phyloP scores from a whole-genome alignment of 495 filamentous ascomycete species.

The Aspergillus cristatus region DNA sequence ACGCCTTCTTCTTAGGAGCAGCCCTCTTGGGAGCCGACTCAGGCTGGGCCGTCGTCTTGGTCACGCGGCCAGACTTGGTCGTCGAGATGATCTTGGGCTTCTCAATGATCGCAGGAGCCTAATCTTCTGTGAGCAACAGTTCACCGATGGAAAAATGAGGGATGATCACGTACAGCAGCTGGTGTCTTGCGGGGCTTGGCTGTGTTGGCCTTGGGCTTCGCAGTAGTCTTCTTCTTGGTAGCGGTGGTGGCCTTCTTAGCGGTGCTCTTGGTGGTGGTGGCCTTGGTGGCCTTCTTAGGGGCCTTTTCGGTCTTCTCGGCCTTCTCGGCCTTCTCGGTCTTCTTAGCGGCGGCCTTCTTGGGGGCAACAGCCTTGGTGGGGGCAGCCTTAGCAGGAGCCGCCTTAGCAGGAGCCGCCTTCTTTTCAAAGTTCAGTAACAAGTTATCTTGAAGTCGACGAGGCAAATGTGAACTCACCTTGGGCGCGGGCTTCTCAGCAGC shows the following conservation, averaged over 20 bases:
- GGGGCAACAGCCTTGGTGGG: conserved; percentile 33
- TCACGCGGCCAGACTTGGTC: conserved; percentile 87
- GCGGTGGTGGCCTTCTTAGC: conserved; percentile 20
- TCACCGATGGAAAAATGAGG: background rate
- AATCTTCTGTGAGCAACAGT: conserved; percentile 6
- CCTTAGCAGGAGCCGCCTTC: conserved; percentile 28
- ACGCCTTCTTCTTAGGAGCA: conserved; percentile 51
- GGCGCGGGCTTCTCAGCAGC: conserved; percentile 27
- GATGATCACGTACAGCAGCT: conserved; percentile 26
- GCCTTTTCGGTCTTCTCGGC: conserved; percentile 23
- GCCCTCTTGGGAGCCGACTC: conserved; percentile 49
- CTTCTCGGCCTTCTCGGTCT: conserved; percentile 36
- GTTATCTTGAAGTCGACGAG: too few relatives aligned
- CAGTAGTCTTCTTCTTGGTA: conserved; percentile 22
- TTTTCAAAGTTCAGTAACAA: too few relatives aligned
- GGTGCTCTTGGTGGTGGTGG: conserved; percentile 16
- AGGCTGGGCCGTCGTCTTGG: conserved; percentile 63
- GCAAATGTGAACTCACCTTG: too few relatives aligned
- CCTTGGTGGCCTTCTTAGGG: conserved; percentile 13
- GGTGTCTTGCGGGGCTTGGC: conserved; percentile 46
- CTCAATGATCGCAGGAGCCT: conserved; percentile 61
- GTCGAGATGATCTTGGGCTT: conserved; percentile 67
- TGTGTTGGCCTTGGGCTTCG: conserved; percentile 44
- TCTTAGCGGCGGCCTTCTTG: conserved; percentile 37
- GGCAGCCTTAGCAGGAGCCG: conserved; percentile 26